Conservation (phyloP, 1,284 basidiomycete genomes). For the Apiotrichum laibachii region DNA sequence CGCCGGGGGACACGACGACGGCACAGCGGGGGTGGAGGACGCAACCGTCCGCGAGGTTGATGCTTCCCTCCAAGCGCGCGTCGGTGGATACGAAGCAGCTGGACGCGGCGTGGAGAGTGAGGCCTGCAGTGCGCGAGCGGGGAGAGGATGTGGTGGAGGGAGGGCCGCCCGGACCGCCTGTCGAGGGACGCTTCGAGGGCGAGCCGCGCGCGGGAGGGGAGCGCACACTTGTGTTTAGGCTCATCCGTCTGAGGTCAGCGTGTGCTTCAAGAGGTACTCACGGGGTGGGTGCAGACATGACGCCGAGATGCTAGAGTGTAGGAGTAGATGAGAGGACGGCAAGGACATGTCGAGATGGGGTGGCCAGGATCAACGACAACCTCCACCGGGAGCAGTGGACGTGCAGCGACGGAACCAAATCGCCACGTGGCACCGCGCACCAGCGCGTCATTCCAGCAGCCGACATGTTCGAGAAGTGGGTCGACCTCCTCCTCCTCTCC, state of each 20-base stretch:
- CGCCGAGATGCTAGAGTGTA: background rate
- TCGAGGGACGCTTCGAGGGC: too few species aligned
- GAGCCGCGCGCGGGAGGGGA: background rate
- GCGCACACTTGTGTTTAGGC: background rate
- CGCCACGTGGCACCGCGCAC: too few species aligned
- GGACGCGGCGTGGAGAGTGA: background rate
- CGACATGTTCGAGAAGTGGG: too few species aligned
- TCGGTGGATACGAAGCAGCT: constrained; percentile 69
- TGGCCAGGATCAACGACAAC: too few species aligned
- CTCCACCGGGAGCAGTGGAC: too few species aligned
- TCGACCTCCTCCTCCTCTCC: background rate
- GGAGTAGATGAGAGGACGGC: too few species aligned
- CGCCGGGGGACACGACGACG: constrained; percentile 72
- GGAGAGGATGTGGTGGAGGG: background rate
- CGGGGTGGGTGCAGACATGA: background rate
- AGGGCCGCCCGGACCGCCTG: too few species aligned
- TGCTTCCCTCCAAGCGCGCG: constrained; percentile 82
- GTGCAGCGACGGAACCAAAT: too few species aligned
- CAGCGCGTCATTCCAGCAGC: too few species aligned
- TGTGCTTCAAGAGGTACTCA: background rate
- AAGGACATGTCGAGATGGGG: too few species aligned
- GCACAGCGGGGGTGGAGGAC: constrained; percentile 92
- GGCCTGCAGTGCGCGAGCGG: background rate
- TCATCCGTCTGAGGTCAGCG: background rate
- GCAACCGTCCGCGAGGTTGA: constrained; percentile 80